These are phyloP conservation scores for Acer negundo DNA, from an alignment of 345 rosid genomes.

Conservation along the genomic window DNA sequence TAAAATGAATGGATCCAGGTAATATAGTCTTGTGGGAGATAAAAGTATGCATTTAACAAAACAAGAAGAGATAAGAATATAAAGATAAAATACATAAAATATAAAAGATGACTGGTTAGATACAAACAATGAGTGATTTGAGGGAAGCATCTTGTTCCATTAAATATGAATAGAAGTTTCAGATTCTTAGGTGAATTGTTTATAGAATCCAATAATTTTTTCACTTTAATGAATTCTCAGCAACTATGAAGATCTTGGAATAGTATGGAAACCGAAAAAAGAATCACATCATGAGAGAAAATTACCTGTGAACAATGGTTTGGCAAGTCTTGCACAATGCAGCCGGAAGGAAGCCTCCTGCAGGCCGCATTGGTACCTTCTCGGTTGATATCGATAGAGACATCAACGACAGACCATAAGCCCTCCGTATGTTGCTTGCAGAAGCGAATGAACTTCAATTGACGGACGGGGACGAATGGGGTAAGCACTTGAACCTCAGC, in stretches of 20 bases:
- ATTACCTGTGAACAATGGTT: slow-evolving; percentile 59
- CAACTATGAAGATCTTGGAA: not conserved
- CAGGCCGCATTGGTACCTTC: slow-evolving; percentile 17
- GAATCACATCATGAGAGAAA: not conserved
- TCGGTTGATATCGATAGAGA: slow-evolving; percentile 48
- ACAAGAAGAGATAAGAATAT: slow-evolving; percentile 6
- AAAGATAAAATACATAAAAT: slow-evolving; percentile 18
- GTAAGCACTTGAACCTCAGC: slow-evolving; percentile 76
- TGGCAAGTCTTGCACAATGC: too few relatives aligned
- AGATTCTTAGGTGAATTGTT: not conserved
- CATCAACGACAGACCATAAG: slow-evolving; percentile 80
- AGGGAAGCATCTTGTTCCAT: slow-evolving; percentile 26
- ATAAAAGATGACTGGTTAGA: slow-evolving; percentile 12
- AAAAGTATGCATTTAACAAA: slow-evolving; percentile 21
- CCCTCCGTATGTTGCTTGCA: slow-evolving; percentile 71
- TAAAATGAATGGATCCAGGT: slow-evolving; percentile 20
- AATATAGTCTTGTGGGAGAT: slow-evolving; percentile 19
- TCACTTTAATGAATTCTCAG: not conserved
- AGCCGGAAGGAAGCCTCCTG: too few relatives aligned
- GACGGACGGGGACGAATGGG: slow-evolving; percentile 59
- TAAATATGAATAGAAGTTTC: too few relatives aligned
- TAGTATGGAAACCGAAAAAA: not conserved
- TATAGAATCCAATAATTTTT: not conserved
- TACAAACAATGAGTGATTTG: slow-evolving; percentile 29
- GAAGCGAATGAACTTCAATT: slow-evolving; percentile 62